Conservation (phyloP, 2,329 filamentous ascomycete genomes). For the Curvularia sp. region DNA sequence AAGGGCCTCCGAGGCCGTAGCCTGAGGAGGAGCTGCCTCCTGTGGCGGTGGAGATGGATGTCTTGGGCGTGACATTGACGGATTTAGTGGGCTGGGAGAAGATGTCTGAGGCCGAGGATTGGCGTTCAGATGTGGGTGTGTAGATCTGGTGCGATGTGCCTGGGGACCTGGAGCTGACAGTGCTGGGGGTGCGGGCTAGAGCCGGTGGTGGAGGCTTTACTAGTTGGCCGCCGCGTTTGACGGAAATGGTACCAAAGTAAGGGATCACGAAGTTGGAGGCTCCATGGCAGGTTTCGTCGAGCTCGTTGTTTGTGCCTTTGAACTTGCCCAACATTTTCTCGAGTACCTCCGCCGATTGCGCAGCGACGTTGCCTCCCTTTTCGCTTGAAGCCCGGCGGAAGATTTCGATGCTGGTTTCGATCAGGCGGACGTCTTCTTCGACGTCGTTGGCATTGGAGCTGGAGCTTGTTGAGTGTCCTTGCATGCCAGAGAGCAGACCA, state of each 20-base stretch:
- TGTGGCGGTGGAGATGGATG: constrained; percentile 23
- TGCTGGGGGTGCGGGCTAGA: constrained; percentile 7
- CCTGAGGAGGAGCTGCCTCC: constrained; percentile 6
- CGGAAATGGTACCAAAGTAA: constrained; percentile 53
- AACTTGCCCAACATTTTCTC: constrained; percentile 48
- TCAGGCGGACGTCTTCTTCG: constrained; percentile 47
- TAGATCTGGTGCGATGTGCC: constrained; percentile 12
- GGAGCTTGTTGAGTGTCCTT: constrained; percentile 3
- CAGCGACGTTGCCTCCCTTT: constrained; percentile 52
- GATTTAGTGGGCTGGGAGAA: constrained; percentile 23
- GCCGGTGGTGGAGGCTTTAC: constrained; percentile 13
- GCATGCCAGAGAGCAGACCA: constrained; percentile 48
- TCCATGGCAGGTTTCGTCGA: constrained; percentile 21
- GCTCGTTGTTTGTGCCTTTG: constrained; percentile 19
- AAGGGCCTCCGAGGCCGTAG: constrained; percentile 29
- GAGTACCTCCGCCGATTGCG: constrained; percentile 49
- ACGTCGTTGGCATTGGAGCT: constrained; percentile 34
- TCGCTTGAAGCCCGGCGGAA: constrained; percentile 51
- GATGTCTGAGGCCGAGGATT: constrained; percentile 18
- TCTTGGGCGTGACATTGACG: constrained; percentile 23
- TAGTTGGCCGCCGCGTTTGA: constrained; percentile 40
- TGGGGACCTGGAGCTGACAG: constrained; percentile 6
- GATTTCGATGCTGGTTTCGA: constrained; percentile 52
- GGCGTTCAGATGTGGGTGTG: constrained; percentile 22
- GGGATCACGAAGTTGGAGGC: constrained; percentile 48